Evolutionary conservation across 2,329 filamentous ascomycete species (phyloP).

Genomic region (Amauroascus niger): DNA sequence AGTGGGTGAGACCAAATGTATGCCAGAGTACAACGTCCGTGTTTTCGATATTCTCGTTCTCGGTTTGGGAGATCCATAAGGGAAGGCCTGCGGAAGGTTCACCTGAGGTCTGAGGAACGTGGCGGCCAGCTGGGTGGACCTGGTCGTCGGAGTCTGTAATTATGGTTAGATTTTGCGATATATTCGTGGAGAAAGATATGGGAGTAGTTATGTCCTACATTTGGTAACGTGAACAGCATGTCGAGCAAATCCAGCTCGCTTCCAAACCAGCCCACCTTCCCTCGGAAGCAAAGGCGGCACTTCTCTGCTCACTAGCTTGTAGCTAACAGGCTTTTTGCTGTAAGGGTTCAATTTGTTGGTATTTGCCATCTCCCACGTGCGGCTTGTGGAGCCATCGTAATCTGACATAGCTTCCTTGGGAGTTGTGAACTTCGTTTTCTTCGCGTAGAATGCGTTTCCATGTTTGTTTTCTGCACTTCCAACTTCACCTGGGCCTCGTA

Average conservation of each 20-base stretch:
- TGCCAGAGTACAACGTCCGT: conserved; percentile 87
- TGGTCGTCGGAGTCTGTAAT: conserved; percentile 63
- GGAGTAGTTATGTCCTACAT: conserved; percentile 49
- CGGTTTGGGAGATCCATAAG: conserved; percentile 58
- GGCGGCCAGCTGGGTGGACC: conserved; percentile 73
- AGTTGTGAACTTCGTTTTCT: conserved; percentile 69
- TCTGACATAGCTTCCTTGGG: conserved; percentile 61
- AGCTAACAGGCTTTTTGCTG: conserved; percentile 72
- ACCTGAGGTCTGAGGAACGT: conserved; percentile 80
- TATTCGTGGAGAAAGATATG: conserved; percentile 3
- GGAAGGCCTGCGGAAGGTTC: conserved; percentile 64
- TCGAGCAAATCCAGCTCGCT: conserved; percentile 75
- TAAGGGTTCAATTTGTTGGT: conserved; percentile 74
- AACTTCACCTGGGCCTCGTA: conserved; percentile 59
- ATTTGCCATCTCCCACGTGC: conserved; percentile 88
- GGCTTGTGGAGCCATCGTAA: conserved; percentile 67
- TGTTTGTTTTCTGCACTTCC: conserved; percentile 76
- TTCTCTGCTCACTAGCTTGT: conserved; percentile 84
- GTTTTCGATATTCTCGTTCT: conserved; percentile 63
- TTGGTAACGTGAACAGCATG: conserved; percentile 83
- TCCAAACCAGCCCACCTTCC: conserved; percentile 73
- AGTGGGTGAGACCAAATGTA: conserved; percentile 83
- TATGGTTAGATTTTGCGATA: conserved; percentile 11
- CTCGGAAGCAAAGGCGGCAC: conserved; percentile 70
- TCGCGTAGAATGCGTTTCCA: conserved; percentile 81